These are phyloP conservation scores for Metahyphopichia silvanorum DNA, from an alignment of 805 yeast species.

Conservation along the genomic window DNA sequence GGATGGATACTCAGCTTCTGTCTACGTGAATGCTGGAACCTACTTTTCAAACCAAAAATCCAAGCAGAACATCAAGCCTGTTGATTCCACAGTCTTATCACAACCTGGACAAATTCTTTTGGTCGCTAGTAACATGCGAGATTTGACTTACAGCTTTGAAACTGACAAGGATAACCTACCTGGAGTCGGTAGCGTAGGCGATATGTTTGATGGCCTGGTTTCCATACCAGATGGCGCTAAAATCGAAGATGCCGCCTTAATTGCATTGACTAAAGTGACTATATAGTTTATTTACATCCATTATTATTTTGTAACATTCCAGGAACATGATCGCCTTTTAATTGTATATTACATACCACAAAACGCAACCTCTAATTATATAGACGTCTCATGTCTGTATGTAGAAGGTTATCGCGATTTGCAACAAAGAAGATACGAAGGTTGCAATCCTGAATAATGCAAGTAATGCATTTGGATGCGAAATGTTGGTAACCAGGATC, in stretches of 20 bases:
- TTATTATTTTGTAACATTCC: too few relatives aligned
- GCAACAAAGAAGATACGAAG: neutral
- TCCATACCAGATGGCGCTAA: constrained; percentile 53
- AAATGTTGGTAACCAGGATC: too few relatives aligned
- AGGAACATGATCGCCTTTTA: too few relatives aligned
- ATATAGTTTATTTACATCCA: neutral
- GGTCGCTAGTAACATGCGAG: constrained; percentile 62
- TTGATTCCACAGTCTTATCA: constrained; percentile 5
- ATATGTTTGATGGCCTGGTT: constrained; percentile 67
- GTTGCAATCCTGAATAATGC: neutral
- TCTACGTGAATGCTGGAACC: constrained; percentile 67
- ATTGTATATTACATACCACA: too few relatives aligned
- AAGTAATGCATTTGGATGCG: too few relatives aligned
- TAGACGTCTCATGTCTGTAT: neutral
- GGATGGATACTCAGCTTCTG: constrained; percentile 64
- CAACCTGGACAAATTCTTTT: constrained; percentile 41
- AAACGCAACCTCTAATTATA: too few relatives aligned
- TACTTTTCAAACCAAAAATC: constrained; percentile 40
- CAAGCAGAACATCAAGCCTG: constrained; percentile 4
- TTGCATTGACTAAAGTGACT: constrained; percentile 43
- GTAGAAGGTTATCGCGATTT: neutral
- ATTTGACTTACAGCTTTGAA: constrained; percentile 51
- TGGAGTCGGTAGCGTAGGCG: constrained; percentile 51
- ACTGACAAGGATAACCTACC: constrained; percentile 48
- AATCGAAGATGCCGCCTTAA: constrained; percentile 69